Base-by-base conservation (phyloP, 331 rosid species). In the Spiraea crenata region DNA sequence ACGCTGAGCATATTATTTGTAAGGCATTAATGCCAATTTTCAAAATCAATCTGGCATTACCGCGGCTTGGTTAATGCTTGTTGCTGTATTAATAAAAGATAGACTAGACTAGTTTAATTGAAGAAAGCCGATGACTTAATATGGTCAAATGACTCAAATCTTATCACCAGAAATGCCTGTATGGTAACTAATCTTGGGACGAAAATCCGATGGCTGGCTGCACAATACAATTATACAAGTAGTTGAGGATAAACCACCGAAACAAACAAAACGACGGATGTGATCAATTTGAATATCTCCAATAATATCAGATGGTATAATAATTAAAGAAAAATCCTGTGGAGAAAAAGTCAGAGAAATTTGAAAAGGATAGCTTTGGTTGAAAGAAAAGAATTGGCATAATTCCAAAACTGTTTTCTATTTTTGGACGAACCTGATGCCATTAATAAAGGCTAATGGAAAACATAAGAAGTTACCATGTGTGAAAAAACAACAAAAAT, bases 331-430 rank as follows among this genome's bases (percentile, higher is more conserved):
- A 6, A 17, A 39, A 68, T 52, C 38, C 38, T 0, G 8, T 4
- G 31, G 52, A 69, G 16, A 68, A 11, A 42, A 11, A 67, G 62
- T 52, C 1, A 7, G 1, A 69, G 20, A 40, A 46, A 11, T 25
- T 25, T 3, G 25, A 69, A 40, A 54, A 55, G 40, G 73, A 69
- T 69, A 40, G 73, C 73, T 44, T 69, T 39, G 51, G 35, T 9
- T 2, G 63, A 2, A 69, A 54, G 63, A 20, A 54, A 54, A 69
- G 63, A 3, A 69, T n/a, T 55, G 73, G 46, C 40, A 69, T 10
- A 7, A 13, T 12, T 41, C 45, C 45, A 41, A 41, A 41, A 42
- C 46, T 42, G 9, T 42, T 42, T 42, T 42, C 46, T 3, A 6
- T 42, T 25, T 25, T 25, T 25, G 31, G 31, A 25, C 1, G 31